Conservation (phyloP, 2,329 filamentous ascomycete species). For the Trichothecium roseum region DNA sequence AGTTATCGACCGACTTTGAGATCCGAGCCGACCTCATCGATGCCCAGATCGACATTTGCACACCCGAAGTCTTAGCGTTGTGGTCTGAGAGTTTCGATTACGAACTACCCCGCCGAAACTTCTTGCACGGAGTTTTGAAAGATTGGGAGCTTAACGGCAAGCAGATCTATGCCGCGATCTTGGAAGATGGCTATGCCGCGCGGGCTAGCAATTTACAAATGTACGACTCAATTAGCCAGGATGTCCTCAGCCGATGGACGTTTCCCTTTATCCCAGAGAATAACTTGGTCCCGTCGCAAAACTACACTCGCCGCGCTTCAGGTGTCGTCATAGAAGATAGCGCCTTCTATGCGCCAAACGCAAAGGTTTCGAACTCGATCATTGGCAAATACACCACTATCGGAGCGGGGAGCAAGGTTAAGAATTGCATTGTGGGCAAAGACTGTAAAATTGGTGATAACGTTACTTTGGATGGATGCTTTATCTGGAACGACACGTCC, state of each 20-base stretch:
- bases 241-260: conserved; percentile 79
- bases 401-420: conserved; percentile 59
- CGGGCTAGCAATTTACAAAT: conserved; percentile 77
- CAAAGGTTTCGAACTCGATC: conserved; percentile 59
- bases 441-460: conserved; percentile 81
- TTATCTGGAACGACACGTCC: conserved; percentile 76
- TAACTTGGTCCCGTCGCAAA: conserved; percentile 69
- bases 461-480: conserved; percentile 67
- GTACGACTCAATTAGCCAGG: conserved; percentile 81
- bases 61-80: conserved; percentile 83
- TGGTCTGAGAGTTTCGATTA: conserved; percentile 99
- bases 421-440: conserved; percentile 71
- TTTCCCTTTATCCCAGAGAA: conserved; percentile 84
- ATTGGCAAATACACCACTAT: conserved; percentile 69
- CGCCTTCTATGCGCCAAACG: conserved; percentile 64
- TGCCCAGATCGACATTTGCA: conserved; percentile 93
- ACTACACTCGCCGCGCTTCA: conserved; percentile 59
- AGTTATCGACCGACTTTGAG: conserved; percentile 62
- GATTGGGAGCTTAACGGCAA: conserved; percentile 97
- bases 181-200: conserved; percentile 75
- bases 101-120: conserved; percentile 78
- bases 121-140: conserved; percentile 85
- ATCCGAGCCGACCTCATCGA: conserved; percentile 84
- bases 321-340: conserved; percentile 70
- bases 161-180: conserved; percentile 85